phyloP scores from a whole-genome alignment of 2,329 filamentous ascomycete genomes.

The Aspergillus flavus region DNA sequence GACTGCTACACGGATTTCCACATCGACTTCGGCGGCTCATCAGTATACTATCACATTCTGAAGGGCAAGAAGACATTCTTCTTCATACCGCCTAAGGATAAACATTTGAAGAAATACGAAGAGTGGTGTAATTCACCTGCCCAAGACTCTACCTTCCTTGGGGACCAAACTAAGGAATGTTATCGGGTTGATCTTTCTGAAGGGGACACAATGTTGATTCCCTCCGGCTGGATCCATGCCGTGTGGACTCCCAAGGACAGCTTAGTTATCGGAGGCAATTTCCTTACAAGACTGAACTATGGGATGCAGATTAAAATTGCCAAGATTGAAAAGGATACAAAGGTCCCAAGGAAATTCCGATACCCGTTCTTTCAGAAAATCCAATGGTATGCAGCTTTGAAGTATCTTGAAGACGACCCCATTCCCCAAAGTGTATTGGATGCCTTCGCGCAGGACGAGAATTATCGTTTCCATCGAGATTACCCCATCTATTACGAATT shows the following conservation, averaged over 20 bases:
- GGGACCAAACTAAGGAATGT: conserved; percentile 66
- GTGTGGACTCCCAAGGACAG: conserved; percentile 72
- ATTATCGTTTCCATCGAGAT: conserved; percentile 55
- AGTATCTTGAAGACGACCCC: conserved; percentile 66
- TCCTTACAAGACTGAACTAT: conserved; percentile 66
- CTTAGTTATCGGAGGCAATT: conserved; percentile 71
- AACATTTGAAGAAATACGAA: conserved; percentile 70
- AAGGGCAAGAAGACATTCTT: conserved; percentile 72
- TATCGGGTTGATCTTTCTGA: conserved; percentile 67
- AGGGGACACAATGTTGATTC: conserved; percentile 71
- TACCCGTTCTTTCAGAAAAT: conserved; percentile 71
- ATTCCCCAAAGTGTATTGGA: conserved; percentile 60
- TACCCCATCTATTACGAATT: conserved; percentile 62
- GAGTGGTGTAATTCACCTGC: conserved; percentile 70
- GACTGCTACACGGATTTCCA: conserved; percentile 74
- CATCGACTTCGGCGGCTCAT: conserved; percentile 72
- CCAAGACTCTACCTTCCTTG: conserved; percentile 68
- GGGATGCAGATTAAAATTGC: conserved; percentile 67
- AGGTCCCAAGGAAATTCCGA: conserved; percentile 66
- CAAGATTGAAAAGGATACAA: conserved; percentile 68
- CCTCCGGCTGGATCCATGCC: conserved; percentile 72
- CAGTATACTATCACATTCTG: conserved; percentile 70
- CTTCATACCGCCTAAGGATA: conserved; percentile 69
- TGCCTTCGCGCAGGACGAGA: conserved; percentile 57
- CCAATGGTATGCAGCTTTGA: conserved; percentile 68